Evolutionary conservation across 179 eudicot species (phyloP), one percentile per base, ranked within the genome.

Genomic region (Spergularia azorica): DNA sequence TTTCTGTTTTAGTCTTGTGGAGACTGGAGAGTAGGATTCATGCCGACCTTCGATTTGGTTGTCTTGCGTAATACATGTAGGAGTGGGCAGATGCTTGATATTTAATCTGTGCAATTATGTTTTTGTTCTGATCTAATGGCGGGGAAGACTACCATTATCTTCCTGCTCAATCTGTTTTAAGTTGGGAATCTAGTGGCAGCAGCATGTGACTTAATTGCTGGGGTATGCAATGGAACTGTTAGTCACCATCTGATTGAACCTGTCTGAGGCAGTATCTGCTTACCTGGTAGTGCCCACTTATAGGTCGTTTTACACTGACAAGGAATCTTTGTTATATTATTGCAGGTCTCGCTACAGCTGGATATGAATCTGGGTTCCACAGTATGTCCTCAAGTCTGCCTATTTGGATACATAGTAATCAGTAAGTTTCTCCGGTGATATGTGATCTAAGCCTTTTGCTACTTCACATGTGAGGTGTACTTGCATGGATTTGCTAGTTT

Each of bases 291-390:
- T 75, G 51, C 70, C 82, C 81, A 71, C 74, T 36, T 63, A 43
- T 63, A 65, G 61, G 70, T 75, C 75, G 79, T 65, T 52, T 39
- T 70, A 69, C 69, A 72, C 77, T 75, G 79, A 82, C 84, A 63
- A 50, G 68, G 83, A 72, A 76, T 81, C 79, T 74, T 70, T 59
- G 71, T 7, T 51, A 58, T 57, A 70, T 43, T 55, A 69, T 75
- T 56, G 71, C 62, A 75, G 75, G 55, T 50, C 32, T 26, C 11
- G 62, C 20, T 52, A 55, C 64, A 62, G 76, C 71, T 63, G 66
- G 65, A 46, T 71, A 51, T 39, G 11, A 36, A 56, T 46, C 60
- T 66, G 81, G 80, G 73, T 57, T 76, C 83, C 77, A 76, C 69
- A 52, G 26, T 5, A 52, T 39, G 67, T 36, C 61, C 63, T 16